Percentiles rank a stretch among this genome's conserved stretches.
These are phyloP conservation scores for Sporothrix dimorphospora DNA, from an alignment of 2,329 filamentous ascomycete genomes.

Conservation along the genomic window DNA sequence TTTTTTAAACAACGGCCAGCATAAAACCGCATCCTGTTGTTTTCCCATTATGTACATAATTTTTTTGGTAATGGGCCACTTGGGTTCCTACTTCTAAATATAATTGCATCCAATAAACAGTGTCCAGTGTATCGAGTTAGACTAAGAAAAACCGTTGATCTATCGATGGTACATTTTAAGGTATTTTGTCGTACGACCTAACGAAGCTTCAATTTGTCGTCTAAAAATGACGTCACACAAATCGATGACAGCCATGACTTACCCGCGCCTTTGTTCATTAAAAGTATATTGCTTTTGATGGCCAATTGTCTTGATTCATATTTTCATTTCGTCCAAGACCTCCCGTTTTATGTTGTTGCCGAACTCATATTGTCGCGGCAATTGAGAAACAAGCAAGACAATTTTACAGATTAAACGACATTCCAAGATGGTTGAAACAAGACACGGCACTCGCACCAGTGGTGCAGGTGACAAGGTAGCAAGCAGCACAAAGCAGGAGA, in stretches of 20 bases:
- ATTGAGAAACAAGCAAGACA: not conserved
- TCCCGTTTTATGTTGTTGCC: not conserved
- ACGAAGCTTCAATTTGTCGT: not conserved
- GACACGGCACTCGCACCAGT: not conserved
- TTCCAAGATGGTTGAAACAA: conserved; percentile 17
- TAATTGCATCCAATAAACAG: not conserved
- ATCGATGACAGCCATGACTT: not conserved
- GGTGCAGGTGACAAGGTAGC: not conserved
- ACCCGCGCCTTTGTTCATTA: not conserved
- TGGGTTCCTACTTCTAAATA: not conserved
- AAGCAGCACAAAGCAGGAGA: not conserved
- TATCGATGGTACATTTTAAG: not conserved
- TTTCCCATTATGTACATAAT: not conserved
- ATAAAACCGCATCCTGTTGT: no score
- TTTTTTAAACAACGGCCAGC: no score
- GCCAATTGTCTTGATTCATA: not conserved
- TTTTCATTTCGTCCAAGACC: not conserved
- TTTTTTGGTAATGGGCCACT: not conserved
- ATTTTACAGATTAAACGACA: not conserved
- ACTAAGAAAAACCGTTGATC: no score
- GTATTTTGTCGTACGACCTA: not conserved
- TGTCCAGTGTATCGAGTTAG: no score
- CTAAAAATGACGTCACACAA: conserved; percentile 13
- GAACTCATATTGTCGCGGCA: not conserved
- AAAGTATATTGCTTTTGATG: not conserved